Base-by-base conservation (phyloP, 2,329 filamentous ascomycete species). In the Pseudocercospora cruenta region DNA sequence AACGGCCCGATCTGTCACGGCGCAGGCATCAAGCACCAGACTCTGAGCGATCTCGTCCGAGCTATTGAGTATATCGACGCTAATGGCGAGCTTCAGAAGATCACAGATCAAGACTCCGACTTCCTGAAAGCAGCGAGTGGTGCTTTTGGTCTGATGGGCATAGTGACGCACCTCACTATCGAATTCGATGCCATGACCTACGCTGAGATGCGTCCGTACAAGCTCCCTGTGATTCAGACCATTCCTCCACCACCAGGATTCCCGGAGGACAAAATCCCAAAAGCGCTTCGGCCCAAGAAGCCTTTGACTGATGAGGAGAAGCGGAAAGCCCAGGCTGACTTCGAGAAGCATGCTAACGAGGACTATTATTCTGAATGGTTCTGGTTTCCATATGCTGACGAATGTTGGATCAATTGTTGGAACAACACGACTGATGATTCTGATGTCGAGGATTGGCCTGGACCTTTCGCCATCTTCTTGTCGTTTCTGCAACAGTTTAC, bases 301-400 rank as follows among this genome's bases (percentile, higher is more conserved):
- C 51, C 72, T 45, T 51, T 74, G 21, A 70, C 73, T 1, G 70
- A 73, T 3, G 72, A 75, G 21, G 70, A 79, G 60, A 74, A 79
- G n/a, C 72, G 72, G 9, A 67, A 68, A 1, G 79, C 81, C 1
- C 74, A 78, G 4, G 67, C 49, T 4, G 73, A 77, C 0, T 84
- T 84, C 64, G 76, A 81, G 64, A 67, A 72, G 1, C 73, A 77
- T 2, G 80, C 80, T 14, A 70, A 71, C 0, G 77, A 80, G 31
- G 76, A 80, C 58, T 84, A 82, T 67, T 84, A 84, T 62, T 73
- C 76, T 22, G 82, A 85, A 68, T 84, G 81, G 81, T 84, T 84
- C 69, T 85, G 82, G 83, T 84, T 84, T 66, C 79, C 83, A 0
- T 83, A 82, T 62, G 79, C 80, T 21, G 76, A 79, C 58, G 75